These are phyloP conservation scores for Sindora glabra DNA, from an alignment of 306 rosid species.

Conservation along the genomic window DNA sequence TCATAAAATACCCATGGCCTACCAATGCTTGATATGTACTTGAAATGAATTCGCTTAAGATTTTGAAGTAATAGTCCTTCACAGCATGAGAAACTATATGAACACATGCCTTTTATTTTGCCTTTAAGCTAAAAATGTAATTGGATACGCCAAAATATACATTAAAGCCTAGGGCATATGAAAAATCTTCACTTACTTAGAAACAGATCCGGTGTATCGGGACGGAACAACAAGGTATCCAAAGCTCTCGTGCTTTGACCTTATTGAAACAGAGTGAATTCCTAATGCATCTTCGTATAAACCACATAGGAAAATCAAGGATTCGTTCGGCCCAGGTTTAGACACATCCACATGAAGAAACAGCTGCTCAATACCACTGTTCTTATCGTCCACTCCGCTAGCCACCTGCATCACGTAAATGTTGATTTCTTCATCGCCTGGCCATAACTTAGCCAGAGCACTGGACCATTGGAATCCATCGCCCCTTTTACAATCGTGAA, in stretches of 20 bases:
- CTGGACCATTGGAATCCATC: conserved; percentile 65
- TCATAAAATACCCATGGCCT: too few relatives aligned
- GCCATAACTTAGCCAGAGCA: conserved; percentile 48
- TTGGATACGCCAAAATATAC: neutral
- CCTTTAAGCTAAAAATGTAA: too few relatives aligned
- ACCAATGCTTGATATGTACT: too few relatives aligned
- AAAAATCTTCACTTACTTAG: conserved; percentile 40
- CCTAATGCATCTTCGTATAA: conserved; percentile 84
- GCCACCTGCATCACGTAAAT: conserved; percentile 61
- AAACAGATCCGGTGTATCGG: conserved; percentile 59
- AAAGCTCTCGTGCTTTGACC: conserved; percentile 33
- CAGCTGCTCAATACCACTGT: conserved; percentile 49
- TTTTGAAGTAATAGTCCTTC: too few relatives aligned
- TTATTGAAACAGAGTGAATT: conserved; percentile 82
- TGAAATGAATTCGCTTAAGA: too few relatives aligned
- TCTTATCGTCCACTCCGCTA: conserved; percentile 31
- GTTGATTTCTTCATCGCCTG: conserved; percentile 64
- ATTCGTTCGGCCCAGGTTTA: conserved; percentile 52
- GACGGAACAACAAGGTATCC: conserved; percentile 33
- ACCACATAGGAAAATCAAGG: conserved; percentile 66
- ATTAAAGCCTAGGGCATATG: neutral
- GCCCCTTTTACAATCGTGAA: conserved; percentile 72
- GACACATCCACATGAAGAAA: conserved; percentile 71
- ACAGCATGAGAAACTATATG: too few relatives aligned
- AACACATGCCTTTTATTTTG: too few relatives aligned